Base-by-base conservation (phyloP, 108 stramenopile species). In the Pseudonitzschia pungens region DNA sequence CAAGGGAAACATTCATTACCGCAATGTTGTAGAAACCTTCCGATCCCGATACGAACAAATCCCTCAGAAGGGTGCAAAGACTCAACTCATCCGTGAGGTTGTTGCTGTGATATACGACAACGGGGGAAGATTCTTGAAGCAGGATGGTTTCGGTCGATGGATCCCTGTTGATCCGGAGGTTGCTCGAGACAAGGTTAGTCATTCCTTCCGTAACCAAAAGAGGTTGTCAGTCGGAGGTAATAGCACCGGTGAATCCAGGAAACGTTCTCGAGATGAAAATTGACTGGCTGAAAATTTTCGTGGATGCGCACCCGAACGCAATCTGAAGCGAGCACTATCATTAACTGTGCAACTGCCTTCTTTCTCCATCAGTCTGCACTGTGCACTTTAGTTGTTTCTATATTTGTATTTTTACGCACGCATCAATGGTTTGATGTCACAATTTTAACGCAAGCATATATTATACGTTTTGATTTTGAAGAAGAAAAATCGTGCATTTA, bases 201-300 rank as follows among this genome's bases (percentile, higher is more conserved):
- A 78, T 73, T 71, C 72, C 43, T 78, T 78, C 51, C 77, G 77
- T 18, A 78, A 78, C 56, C 65, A 63, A 57, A 67, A 67, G 36
- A 44, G 66, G 11, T 67, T 67, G 44, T 67, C 66, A 14, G 12
- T 33, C 15, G 32, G 32, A 33, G 60, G 60, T n/a, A 33, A 4
- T 14, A 31, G 27, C 57, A 31, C 26, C 50, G 50, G n/a, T n/a
- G 9, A 22, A 20, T 24, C 54, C 1, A 24, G 26, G n/a, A 62
- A 62, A 40, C 60, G 60, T 62, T 62, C 60, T 21, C 60, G 60
- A 40, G 36, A 62, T n/a, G 33, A 55, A 2, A 20, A 11, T 48
- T 4, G 14, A 8, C 18, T 48, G 14, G 18, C 14, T 48, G 5
- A 2, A 36, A 6, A 36, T 5, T 5, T 6, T 36, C 36, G 36